These are phyloP conservation scores for Gossypium davidsonii DNA, from an alignment of 441 rosid genomes.

Conservation along the genomic window DNA sequence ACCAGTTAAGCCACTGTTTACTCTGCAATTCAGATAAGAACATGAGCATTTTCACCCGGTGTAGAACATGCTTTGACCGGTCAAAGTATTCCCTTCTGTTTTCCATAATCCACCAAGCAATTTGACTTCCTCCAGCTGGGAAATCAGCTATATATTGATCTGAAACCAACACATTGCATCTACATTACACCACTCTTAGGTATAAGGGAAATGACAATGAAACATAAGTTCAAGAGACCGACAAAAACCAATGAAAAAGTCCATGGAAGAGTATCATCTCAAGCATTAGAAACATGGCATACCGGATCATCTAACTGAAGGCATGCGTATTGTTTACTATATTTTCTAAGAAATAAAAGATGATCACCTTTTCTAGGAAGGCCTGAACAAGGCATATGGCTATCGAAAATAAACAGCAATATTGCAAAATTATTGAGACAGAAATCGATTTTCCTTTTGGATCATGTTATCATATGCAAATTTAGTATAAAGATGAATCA, in stretches of 20 bases:
- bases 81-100: constrained; percentile 90
- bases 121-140: constrained; percentile 94
- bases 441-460: neutral
- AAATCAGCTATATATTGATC: constrained; percentile 80
- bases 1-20: constrained; percentile 89
- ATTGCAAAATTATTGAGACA: neutral
- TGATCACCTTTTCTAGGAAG: neutral
- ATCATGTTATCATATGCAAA: neutral
- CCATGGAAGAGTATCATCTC: neutral
- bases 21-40: constrained; percentile 82
- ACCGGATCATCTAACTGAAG: neutral
- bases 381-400: neutral
- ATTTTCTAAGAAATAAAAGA: neutral
- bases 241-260: neutral
- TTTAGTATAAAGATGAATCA: neutral
- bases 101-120: constrained; percentile 99
- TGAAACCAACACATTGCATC: constrained; percentile 28
- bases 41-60: constrained; percentile 73
- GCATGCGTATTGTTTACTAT: neutral
- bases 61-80: constrained; percentile 65
- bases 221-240: neutral
- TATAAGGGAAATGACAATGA: neutral
- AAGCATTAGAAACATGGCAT: neutral
- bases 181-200: neutral
- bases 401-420: neutral